These are phyloP conservation scores for Agrocybe pediades DNA, from an alignment of 768 basidiomycete species.

Conservation along the genomic window DNA sequence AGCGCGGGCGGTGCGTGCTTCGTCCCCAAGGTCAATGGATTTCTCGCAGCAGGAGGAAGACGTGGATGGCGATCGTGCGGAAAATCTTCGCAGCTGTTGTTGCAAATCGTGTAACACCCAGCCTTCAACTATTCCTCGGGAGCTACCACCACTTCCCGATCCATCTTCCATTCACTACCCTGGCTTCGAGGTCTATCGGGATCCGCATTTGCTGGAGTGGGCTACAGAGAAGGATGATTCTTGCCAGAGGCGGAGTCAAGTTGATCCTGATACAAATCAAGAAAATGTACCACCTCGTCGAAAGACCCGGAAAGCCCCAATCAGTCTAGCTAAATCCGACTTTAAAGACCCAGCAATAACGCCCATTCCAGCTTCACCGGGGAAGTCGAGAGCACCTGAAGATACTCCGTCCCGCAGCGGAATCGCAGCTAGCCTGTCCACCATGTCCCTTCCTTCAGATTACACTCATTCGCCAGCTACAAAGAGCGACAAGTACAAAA, in stretches of 20 bases:
- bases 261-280: constrained; percentile 42
- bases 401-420: not conserved
- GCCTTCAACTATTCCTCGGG: constrained; percentile 32
- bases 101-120: constrained; percentile 15
- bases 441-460: not conserved
- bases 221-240: not conserved
- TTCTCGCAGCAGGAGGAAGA: not conserved
- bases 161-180: constrained; percentile 67
- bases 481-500: not conserved
- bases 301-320: constrained; percentile 41
- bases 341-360: not conserved
- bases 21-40: constrained; percentile 1
- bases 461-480: not conserved
- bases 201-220: constrained; percentile 35
- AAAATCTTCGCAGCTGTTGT: constrained; percentile 14
- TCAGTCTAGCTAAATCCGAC: not conserved
- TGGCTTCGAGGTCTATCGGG: constrained; percentile 61
- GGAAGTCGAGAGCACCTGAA: not conserved
- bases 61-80: constrained; percentile 3
- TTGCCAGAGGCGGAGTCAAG: constrained; percentile 4
- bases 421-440: not conserved
- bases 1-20: constrained; percentile 5
- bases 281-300: constrained; percentile 59
- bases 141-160: constrained; percentile 44
- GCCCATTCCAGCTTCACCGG: not conserved